Conservation (phyloP, 2,329 filamentous ascomycete genomes). For the Monilinia polystroma region DNA sequence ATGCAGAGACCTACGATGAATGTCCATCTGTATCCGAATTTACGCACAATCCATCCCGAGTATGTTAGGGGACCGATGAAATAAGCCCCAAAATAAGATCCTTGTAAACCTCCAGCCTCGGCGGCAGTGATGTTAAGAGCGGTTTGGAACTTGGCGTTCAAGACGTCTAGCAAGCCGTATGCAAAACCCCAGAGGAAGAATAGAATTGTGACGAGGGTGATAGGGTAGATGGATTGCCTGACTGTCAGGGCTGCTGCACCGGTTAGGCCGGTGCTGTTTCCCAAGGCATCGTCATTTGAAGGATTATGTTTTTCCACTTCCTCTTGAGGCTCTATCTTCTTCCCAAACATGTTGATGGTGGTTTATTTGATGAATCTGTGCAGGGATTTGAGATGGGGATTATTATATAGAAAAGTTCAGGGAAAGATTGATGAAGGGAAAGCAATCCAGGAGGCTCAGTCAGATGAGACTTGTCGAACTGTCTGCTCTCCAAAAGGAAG, state of each 20-base stretch:
- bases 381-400: background rate
- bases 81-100: constrained; percentile 70
- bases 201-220: constrained; percentile 20
- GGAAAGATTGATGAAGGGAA: background rate
- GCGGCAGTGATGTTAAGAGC: constrained; percentile 59
- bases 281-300: constrained; percentile 2
- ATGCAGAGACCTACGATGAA: constrained; percentile 75
- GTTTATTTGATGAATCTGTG: background rate
- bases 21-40: constrained; percentile 73
- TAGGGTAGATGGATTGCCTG: constrained; percentile 21
- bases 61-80: constrained; percentile 64
- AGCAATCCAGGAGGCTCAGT: background rate
- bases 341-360: constrained; percentile 15
- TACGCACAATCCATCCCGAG: constrained; percentile 68
- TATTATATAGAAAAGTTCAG: background rate
- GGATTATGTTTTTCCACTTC: background rate
- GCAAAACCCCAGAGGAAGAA: constrained; percentile 45
- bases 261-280: background rate
- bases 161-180: constrained; percentile 78
- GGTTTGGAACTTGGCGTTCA: constrained; percentile 60
- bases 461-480: background rate
- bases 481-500: background rate
- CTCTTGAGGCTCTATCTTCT: constrained; percentile 8
- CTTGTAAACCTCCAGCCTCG: constrained; percentile 63
- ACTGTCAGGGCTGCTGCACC: constrained; percentile 18